Evolutionary conservation across 2,329 filamentous ascomycete genomes (phyloP), one percentile per base, ranked within the genome.

Genomic region (Aspergillus caelatus): DNA sequence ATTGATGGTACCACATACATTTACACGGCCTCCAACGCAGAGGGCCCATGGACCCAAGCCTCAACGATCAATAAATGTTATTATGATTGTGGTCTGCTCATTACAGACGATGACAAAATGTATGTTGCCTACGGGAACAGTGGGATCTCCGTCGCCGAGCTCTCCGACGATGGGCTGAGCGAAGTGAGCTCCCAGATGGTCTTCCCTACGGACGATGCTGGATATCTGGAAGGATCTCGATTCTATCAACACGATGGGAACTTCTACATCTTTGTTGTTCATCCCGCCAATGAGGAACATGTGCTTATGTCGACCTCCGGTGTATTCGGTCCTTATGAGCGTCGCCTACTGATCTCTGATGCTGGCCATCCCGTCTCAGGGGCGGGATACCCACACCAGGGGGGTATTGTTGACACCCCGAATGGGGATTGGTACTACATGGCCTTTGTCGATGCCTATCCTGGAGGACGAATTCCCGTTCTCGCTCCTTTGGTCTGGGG

Each of bases 351-450:
- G 0, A 76, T 88, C 0, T 75, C 83, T 11, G 71, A 82, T 23
- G 77, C 85, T 23, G 60, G 69, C 0, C 75, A 80, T 0, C 84
- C 85, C 0, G 68, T 88, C 1, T 56, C 76, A 0, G 80, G 78
- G 19, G 81, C 80, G 1, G 83, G 82, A 5, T 75, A 73, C 3
- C 80, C 83, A 0, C 83, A 88, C 66, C 87, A 89, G 70, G 86
- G 86, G 1, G 82, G 84, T 23, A 74, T 89, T 2, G 79, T 89
- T 5, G 76, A 85, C 58, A 85, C 84, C 0, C 78, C 80, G 0
- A 71, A 79, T 14, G 84, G 83, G 0, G 75, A 83, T 14, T 89
- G 86, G 86, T 87, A 86, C 70, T 89, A 85, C 66, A 83, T 88
- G 73, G 81, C 84, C 0, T 89, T 88, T 70, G 76, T 82, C 4